Evolutionary conservation across 805 yeast genomes (phyloP).

Genomic region (Candida railenensis): DNA sequence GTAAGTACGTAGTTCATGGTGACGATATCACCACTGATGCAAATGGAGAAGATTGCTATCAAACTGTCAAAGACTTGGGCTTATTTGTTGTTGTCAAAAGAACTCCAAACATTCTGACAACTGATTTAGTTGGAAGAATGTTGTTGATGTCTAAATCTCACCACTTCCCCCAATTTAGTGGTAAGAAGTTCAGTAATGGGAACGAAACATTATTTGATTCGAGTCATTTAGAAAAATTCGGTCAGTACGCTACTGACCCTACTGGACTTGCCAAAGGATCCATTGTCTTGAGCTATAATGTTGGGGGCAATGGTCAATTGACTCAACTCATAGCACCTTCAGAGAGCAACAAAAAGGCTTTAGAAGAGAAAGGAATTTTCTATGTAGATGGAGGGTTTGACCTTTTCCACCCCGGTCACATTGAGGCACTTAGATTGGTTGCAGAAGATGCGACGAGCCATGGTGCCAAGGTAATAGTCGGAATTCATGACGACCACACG

Average conservation of each 20-base stretch:
- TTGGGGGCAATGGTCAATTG: constrained; percentile 16
- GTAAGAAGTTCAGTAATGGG: constrained; percentile 12
- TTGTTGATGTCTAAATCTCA: constrained; percentile 59
- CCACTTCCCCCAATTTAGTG: constrained; percentile 43
- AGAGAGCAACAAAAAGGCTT: constrained; percentile 12
- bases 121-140: constrained; percentile 91
- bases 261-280: constrained; percentile 61
- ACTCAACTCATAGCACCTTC: constrained; percentile 36
- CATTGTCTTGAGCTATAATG: constrained; percentile 49
- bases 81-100: constrained; percentile 87
- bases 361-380: constrained; percentile 25
- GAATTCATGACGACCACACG: constrained; percentile 59
- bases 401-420: constrained; percentile 90
- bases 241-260: constrained; percentile 57
- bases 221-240: constrained; percentile 38
- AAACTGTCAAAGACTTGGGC: constrained; percentile 78
- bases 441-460: constrained; percentile 31
- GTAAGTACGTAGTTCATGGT: constrained; percentile 95
- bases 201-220: constrained; percentile 19
- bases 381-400: constrained; percentile 88
- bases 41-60: constrained; percentile 90
- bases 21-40: constrained; percentile 98
- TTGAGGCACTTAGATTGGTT: constrained; percentile 61
- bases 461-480: constrained; percentile 58
- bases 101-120: constrained; percentile 91